A percentile compares a stretch with the other conserved stretches of the same genome.
phyloP scores from a whole-genome alignment of 2,329 filamentous ascomycete genomes.

The Rutstroemia sp. region DNA sequence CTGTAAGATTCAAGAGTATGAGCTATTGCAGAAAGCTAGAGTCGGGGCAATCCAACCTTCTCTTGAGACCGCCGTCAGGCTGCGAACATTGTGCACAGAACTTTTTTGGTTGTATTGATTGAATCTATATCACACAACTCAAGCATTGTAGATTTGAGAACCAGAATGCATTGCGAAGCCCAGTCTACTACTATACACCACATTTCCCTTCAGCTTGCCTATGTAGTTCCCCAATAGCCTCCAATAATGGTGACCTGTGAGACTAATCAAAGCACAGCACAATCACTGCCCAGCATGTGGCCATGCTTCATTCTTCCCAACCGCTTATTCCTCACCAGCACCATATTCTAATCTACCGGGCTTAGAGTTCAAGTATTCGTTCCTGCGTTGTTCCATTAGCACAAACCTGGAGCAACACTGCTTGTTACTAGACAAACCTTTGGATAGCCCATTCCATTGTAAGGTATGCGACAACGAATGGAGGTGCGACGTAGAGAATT shows the following conservation, averaged over 20 bases:
- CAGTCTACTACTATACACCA: constrained; percentile 27
- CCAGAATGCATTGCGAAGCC: constrained; percentile 18
- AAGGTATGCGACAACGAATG: constrained; percentile 71
- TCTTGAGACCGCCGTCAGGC: no score
- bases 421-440: constrained; percentile 54
- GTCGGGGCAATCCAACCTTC: background rate
- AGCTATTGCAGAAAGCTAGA: background rate
- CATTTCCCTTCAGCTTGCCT: constrained; percentile 10
- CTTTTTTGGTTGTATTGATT: no score
- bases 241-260: constrained; percentile 11
- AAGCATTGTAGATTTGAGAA: constrained; percentile 1
- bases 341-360: constrained; percentile 51
- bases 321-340: constrained; percentile 32
- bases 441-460: constrained; percentile 86
- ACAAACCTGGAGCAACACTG: background rate
- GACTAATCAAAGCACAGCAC: constrained; percentile 21
- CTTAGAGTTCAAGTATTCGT: constrained; percentile 78
- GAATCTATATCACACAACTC: background rate
- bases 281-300: constrained; percentile 19
- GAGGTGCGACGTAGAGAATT: constrained; percentile 82
- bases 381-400: constrained; percentile 40
- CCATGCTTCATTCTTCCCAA: constrained; percentile 10
- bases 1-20: background rate
- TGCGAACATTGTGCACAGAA: no score
- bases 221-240: background rate